phyloP scores from a whole-genome alignment of 257 asterid genomes.

The Buddleja alternifolia region DNA sequence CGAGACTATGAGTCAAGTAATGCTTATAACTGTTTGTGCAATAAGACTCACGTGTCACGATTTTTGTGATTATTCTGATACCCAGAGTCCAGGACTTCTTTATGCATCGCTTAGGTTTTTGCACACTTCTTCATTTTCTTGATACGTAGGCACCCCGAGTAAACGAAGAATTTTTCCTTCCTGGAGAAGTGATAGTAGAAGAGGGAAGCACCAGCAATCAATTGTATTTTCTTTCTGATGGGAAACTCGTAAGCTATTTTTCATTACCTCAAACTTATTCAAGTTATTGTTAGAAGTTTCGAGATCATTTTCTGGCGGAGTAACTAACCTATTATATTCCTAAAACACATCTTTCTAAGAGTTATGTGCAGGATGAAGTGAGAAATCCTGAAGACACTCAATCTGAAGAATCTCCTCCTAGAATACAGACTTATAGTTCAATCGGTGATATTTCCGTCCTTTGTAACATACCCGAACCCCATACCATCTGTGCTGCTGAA shows the following conservation, averaged over 20 bases:
- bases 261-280: too few species aligned
- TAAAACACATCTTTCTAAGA: not conserved
- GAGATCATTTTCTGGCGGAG: too few species aligned
- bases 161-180: conserved; percentile 76
- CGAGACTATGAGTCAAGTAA: too few species aligned
- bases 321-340: not conserved
- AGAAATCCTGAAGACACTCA: conserved; percentile 43
- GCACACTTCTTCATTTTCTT: not conserved
- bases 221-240: conserved; percentile 62
- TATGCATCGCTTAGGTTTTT: not conserved
- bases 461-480: conserved; percentile 57
- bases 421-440: conserved; percentile 40
- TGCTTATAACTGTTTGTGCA: too few species aligned
- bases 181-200: conserved; percentile 68
- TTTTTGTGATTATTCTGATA: too few species aligned
- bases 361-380: conserved; percentile 52
- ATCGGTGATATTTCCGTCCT: conserved; percentile 62
- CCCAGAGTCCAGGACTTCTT: too few species aligned
- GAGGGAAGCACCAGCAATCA: conserved; percentile 59
- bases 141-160: conserved; percentile 49
- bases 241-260: conserved; percentile 54
- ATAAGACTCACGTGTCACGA: too few species aligned
- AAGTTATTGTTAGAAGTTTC: too few species aligned
- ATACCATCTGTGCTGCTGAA: conserved; percentile 50
- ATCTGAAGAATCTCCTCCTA: conserved; percentile 35